Base-by-base conservation (phyloP, 306 rosid species). In the Albizia julibrissin region DNA sequence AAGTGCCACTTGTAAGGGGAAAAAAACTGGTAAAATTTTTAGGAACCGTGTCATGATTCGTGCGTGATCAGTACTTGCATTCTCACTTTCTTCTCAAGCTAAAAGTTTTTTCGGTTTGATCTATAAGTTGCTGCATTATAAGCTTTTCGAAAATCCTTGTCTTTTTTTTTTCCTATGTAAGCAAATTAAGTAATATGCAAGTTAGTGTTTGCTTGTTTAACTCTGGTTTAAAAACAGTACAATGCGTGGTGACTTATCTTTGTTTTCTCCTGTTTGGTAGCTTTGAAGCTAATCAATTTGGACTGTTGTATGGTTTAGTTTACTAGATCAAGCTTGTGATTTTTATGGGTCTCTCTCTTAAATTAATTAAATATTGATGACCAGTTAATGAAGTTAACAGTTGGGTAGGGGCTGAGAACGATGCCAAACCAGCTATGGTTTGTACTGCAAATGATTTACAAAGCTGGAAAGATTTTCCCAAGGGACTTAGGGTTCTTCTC, bases 401-500 rank as follows among this genome's bases (percentile, higher is more conserved):
- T 78, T 72, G 31, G 44, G 66, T 69, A 24, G 86, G 85, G 85
- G 75, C 84, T 59, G 90, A 92, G 94, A 89, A 93, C 83, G 92
- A 94, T 96, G 99, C 98, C 90, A 92, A 87, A 88, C 94, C 94
- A 96, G 97, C 98, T 90, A 96, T 96, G 99, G 98, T 96, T 93
- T 96, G 93, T 90, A 91, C 93, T 82, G 93, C 97, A 75, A 91
- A 87, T 89, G 98, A 93, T 90, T 87, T 96, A 86, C 97, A 93
- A 56, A 89, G 81, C 74, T 96, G 98, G 99, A 91, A 93, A 73
- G 98, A 96, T 87, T 96, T 96, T 75, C 99, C 99, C 2, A 93
- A 93, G 82, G 98, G 97, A 29, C 99, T 96, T 72, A 85, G 92
- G 84, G 97, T 96, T 84, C 98, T 96, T 82, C 91, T 96, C 76